Evolutionary conservation across 192 early-diverging fungal genomes (phyloP).

Genomic region (Entomortierella beljakovae): DNA sequence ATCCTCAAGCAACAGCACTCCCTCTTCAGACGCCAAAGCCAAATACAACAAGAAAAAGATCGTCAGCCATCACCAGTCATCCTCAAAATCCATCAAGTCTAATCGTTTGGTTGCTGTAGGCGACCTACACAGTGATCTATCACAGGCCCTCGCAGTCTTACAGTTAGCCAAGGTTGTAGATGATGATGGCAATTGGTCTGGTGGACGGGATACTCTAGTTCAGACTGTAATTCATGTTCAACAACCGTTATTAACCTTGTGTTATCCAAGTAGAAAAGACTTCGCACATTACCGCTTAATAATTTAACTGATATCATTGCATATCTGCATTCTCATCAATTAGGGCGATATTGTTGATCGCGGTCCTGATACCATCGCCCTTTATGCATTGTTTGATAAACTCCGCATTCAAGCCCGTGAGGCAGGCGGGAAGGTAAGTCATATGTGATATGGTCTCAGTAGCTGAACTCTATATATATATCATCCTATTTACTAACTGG

Average conservation of each 20-base stretch:
- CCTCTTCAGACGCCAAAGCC: not conserved
- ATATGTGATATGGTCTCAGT: not conserved
- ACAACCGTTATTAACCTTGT: not conserved
- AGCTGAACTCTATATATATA: not conserved
- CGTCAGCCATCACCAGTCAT: not conserved
- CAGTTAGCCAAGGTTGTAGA: slow-evolving; percentile 71
- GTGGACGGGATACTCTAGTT: slow-evolving; percentile 67
- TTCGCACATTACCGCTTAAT: not conserved
- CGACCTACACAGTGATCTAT: slow-evolving; percentile 78
- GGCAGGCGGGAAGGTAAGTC: slow-evolving; percentile 59
- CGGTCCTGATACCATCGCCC: slow-evolving; percentile 74
- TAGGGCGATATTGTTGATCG: slow-evolving; percentile 83
- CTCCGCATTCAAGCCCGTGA: slow-evolving; percentile 67
- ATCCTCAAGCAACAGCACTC: not conserved
- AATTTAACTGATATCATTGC: no score
- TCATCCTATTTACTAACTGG: not conserved
- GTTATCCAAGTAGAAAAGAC: not conserved
- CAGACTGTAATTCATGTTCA: slow-evolving; percentile 70
- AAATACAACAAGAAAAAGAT: not conserved
- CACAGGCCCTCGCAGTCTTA: slow-evolving; percentile 64
- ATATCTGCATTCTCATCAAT: not conserved
- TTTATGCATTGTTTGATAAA: slow-evolving; percentile 71
- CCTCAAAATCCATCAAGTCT: not conserved
- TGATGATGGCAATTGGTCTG: slow-evolving; percentile 70
- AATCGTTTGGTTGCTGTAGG: slow-evolving; percentile 74